phyloP scores from a whole-genome alignment of 306 rosid species.

The cucumber (Cucumis sativus) region DNA sequence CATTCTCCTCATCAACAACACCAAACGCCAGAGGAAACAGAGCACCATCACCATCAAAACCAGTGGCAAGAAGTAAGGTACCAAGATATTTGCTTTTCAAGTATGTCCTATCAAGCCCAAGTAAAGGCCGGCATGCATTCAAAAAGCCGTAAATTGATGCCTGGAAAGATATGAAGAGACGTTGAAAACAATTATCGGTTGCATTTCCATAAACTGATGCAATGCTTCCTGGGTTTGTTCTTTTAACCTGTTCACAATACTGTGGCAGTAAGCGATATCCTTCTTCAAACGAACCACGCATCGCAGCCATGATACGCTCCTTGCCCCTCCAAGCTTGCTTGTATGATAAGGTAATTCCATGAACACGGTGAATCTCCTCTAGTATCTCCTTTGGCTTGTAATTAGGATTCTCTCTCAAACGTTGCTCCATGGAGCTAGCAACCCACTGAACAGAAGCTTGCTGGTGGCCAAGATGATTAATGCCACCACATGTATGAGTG shows the following conservation, averaged over 20 bases:
- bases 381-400: conserved; percentile 42
- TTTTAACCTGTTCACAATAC: conserved; percentile 38
- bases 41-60: conserved; percentile 45
- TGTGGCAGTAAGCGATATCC: conserved; percentile 40
- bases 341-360: conserved; percentile 37
- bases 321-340: conserved; percentile 47
- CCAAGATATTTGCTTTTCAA: conserved; percentile 47
- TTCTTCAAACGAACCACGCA: conserved; percentile 47
- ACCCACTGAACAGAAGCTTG: conserved; percentile 55
- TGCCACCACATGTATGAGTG: conserved; percentile 35
- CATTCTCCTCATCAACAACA: conserved; percentile 43
- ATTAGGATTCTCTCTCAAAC: conserved; percentile 35
- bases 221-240: conserved; percentile 40
- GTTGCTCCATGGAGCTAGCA: conserved; percentile 36
- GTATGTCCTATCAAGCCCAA: conserved; percentile 34
- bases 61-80: conserved; percentile 38
- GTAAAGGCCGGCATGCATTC: conserved; percentile 45
- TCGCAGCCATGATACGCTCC: conserved; percentile 41
- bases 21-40: conserved; percentile 40
- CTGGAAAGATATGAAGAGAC: conserved; percentile 37
- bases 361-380: conserved; percentile 43
- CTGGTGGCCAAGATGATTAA: conserved; percentile 43
- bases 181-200: conserved; percentile 30
- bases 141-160: conserved; percentile 41
- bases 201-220: conserved; percentile 34